These are phyloP conservation scores for Trichoderma sp. DNA, from an alignment of 2,329 filamentous ascomycete species.

Conservation along the genomic window DNA sequence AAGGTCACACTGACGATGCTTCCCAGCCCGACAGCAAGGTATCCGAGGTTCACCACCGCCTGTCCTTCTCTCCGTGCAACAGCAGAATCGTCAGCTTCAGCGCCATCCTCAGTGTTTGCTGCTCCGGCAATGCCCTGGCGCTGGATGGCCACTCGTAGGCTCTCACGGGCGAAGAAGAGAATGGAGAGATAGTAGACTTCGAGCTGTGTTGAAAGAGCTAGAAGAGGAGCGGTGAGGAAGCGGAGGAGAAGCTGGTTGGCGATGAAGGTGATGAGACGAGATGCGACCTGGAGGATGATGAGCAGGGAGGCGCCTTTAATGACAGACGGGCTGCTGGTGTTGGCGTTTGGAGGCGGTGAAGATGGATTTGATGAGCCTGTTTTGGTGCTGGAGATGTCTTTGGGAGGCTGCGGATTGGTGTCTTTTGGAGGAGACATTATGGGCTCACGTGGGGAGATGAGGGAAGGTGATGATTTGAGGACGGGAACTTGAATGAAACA, in stretches of 20 bases:
- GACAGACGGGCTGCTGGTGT: slow-evolving; percentile 32
- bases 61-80: slow-evolving; percentile 51
- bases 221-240: slow-evolving; percentile 76
- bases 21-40: slow-evolving; percentile 71
- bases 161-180: slow-evolving; percentile 93
- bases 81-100: slow-evolving; percentile 14
- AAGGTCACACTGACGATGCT: slow-evolving; percentile 60
- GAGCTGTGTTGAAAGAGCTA: slow-evolving; percentile 84
- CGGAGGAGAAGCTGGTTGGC: slow-evolving; percentile 90
- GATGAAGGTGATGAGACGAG: slow-evolving; percentile 83
- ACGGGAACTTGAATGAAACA: not conserved
- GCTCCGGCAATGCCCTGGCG: slow-evolving; percentile 50
- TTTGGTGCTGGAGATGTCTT: not conserved
- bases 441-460: not conserved
- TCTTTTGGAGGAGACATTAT: slow-evolving; percentile 3
- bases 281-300: slow-evolving; percentile 81
- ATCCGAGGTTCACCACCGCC: slow-evolving; percentile 82
- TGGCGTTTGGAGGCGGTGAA: not conserved
- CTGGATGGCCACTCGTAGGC: slow-evolving; percentile 85
- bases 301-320: slow-evolving; percentile 78
- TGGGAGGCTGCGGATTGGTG: not conserved
- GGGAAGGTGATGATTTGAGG: not conserved
- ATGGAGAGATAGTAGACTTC: slow-evolving; percentile 90
- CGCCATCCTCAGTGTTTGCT: slow-evolving; percentile 16
- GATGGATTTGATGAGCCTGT: not conserved